phyloP scores from a whole-genome alignment of 805 yeast species.

The Pichia deserticola region DNA sequence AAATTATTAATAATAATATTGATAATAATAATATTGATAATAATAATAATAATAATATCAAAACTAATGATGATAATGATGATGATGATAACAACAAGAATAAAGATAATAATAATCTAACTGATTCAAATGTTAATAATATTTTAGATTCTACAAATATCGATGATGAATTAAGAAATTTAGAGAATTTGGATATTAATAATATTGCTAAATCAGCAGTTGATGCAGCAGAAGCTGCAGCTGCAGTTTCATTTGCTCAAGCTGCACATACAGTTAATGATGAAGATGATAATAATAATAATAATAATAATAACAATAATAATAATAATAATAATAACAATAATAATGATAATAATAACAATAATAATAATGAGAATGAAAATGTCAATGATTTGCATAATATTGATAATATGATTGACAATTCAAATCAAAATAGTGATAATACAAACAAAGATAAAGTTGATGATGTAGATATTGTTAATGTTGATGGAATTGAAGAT shows the following conservation, averaged over 20 bases:
- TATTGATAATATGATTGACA: too few species aligned
- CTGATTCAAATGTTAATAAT: not conserved
- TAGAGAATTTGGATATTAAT: conserved; percentile 3
- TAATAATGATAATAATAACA: not conserved
- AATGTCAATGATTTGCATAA: too few species aligned
- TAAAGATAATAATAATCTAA: too few species aligned
- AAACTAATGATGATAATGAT: not conserved
- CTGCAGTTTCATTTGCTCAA: conserved; percentile 1
- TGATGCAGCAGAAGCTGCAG: conserved; percentile 3
- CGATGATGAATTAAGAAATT: conserved; percentile 13
- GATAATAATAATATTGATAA: conserved; percentile 3
- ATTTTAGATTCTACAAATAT: conserved; percentile 9
- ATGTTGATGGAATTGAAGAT: not conserved
- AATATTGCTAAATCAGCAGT: not conserved
- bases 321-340: too few species aligned
- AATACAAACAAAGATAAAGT: not conserved
- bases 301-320: not conserved
- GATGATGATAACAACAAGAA: not conserved
- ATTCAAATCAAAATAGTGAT: too few species aligned
- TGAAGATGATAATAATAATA: not conserved
- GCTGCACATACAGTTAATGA: conserved; percentile 5
- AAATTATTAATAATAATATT: not conserved
- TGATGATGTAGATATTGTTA: not conserved
- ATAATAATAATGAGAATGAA: not conserved
- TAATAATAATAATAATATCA: too few species aligned